These are phyloP conservation scores for Pseudocercospora crystallina DNA, from an alignment of 2,329 filamentous ascomycete genomes.

Conservation along the genomic window DNA sequence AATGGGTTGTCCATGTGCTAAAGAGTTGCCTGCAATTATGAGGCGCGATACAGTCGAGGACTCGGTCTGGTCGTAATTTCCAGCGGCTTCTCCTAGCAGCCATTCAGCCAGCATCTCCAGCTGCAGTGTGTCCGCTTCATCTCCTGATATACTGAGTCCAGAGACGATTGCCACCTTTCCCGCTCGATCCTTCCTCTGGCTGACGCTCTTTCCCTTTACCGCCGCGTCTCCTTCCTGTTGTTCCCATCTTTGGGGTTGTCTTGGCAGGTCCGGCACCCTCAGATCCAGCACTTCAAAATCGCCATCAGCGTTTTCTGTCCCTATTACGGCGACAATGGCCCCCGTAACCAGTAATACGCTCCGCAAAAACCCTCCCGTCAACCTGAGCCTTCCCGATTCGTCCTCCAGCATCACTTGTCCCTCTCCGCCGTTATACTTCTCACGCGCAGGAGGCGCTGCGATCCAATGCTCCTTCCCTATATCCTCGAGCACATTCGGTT, in stretches of 20 bases:
- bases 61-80: conserved; percentile 58
- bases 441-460: conserved; percentile 71
- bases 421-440: conserved; percentile 51
- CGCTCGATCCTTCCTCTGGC: conserved; percentile 45
- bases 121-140: conserved; percentile 70
- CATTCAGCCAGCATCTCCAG: conserved; percentile 81
- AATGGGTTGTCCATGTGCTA: conserved; percentile 54
- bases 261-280: conserved; percentile 80
- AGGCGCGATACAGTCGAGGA: conserved; percentile 74
- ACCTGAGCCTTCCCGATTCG: conserved; percentile 81
- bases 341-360: conserved; percentile 80
- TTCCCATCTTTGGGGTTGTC: conserved; percentile 79
- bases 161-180: conserved; percentile 86
- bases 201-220: conserved; percentile 38
- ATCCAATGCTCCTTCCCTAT: conserved; percentile 96
- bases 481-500: conserved; percentile 94
- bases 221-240: conserved; percentile 53
- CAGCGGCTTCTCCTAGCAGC: conserved; percentile 77
- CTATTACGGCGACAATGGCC: conserved; percentile 90
- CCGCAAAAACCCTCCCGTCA: conserved; percentile 70
- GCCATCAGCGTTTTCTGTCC: conserved; percentile 87
- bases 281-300: conserved; percentile 91
- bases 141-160: conserved; percentile 78
- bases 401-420: conserved; percentile 74
- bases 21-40: conserved; percentile 88